Evolutionary conservation across 1,284 basidiomycete species (phyloP), one percentile per base, ranked within the genome.

Genomic region (Cryptococcus jaspeensis): DNA sequence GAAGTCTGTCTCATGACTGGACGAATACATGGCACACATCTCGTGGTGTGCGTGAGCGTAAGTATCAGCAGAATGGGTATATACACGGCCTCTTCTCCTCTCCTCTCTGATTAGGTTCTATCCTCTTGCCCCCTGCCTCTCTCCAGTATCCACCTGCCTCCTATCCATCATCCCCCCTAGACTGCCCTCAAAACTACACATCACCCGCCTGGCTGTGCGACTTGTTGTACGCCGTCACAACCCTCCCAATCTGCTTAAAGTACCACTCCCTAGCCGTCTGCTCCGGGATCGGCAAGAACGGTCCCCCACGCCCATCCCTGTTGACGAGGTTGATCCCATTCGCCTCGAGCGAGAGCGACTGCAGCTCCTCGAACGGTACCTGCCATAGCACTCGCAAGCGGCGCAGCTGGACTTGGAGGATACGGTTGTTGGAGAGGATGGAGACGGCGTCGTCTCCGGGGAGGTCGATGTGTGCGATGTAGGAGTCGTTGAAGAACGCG

Each of bases 301-400:
- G 83, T 3, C 83, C 83, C 1, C 77, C 74, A 2, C 81, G 78
- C 5, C 78, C 79, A 20, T 79, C 82, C 36, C 81, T 67, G 39
- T 82, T 84, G 11, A 87, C 85, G 71, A 99, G 88, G 5, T 87
- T 86, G 66, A 98, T 90, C 0, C 93, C 93, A 9, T 85, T 89
- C 68, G 91, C 86, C 72, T 96, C 93, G 37, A 92, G 85, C 2
- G 87, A 90, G 46, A 99, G 87, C 32, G 89, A 90, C 72, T 89
- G 87, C 3, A 99, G 84, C 64, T 92, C 87, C 18, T 85, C 85
- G 67, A 99, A 87, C 0, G 91, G 86, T 18, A 98, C 82, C 66
- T 98, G 93, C 95, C 95, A 99, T 43, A 90, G 87, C 6, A 95
- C 84, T 43, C 86, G 85, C 50, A 99, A 83, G 71, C 84, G 89